A percentile compares a stretch with the other conserved stretches of the same genome.
Evolutionary conservation across 176 grass and related monocot genomes (phyloP).

Genomic region (Tuctoria greenei): DNA sequence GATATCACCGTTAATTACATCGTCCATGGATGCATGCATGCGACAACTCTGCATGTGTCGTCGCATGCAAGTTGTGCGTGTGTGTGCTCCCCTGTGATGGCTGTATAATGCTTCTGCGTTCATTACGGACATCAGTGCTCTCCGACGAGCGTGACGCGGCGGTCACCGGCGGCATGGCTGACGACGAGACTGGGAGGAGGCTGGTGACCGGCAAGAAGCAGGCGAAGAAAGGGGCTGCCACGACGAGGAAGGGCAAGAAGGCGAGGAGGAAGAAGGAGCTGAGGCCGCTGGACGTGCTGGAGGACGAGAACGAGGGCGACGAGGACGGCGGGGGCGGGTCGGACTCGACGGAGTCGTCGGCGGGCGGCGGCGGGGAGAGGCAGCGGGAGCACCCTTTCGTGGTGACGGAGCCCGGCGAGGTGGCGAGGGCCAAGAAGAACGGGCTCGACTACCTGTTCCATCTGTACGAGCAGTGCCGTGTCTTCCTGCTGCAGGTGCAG

Average conservation of each 20-base stretch:
- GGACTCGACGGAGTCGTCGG: slow-evolving; percentile 67
- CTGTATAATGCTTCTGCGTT: neutral
- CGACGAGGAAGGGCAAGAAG: slow-evolving; percentile 39
- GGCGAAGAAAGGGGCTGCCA: slow-evolving; percentile 28
- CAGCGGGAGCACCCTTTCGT: slow-evolving; percentile 98
- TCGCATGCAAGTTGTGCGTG: no score
- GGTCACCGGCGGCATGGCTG: slow-evolving; percentile 31
- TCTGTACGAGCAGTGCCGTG: slow-evolving; percentile 94
- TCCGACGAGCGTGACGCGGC: slow-evolving; percentile 54
- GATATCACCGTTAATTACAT: neutral
- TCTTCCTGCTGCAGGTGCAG: slow-evolving; percentile 96
- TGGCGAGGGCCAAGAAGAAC: slow-evolving; percentile 98
- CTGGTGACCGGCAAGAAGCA: slow-evolving; percentile 40
- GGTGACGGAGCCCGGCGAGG: slow-evolving; percentile 95
- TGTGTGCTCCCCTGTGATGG: no score
- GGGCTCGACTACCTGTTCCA: slow-evolving; percentile 98
- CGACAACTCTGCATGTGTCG: no score
- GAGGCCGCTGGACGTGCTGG: slow-evolving; percentile 42
- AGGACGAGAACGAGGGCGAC: slow-evolving; percentile 40
- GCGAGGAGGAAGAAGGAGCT: slow-evolving; percentile 47
- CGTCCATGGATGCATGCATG: neutral
- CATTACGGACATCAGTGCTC: slow-evolving; percentile 37
- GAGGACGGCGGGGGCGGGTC: slow-evolving; percentile 36
- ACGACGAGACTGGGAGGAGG: slow-evolving; percentile 46
- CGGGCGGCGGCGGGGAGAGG: slow-evolving; percentile 44